phyloP scores from a whole-genome alignment of 495 filamentous ascomycete genomes.

The Aspergillus taichungensis region DNA sequence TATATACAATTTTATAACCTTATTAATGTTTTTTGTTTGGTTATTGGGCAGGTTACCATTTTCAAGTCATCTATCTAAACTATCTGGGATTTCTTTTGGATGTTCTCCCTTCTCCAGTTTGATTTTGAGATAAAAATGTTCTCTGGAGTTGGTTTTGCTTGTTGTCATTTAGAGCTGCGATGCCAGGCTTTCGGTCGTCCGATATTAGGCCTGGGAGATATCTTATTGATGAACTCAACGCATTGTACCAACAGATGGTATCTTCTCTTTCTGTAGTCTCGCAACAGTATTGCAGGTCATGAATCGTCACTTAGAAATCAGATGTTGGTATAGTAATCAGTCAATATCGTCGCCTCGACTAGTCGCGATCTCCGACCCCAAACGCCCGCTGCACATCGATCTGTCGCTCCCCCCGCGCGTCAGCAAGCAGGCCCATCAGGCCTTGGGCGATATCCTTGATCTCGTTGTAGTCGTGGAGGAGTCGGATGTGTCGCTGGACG shows the following conservation, averaged over 20 bases:
- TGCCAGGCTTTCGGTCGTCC: too few relatives aligned
- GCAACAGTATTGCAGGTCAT: too few relatives aligned
- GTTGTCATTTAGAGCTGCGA: too few relatives aligned
- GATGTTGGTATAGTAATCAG: not conserved
- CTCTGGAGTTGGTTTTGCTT: too few relatives aligned
- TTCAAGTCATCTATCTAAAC: not conserved
- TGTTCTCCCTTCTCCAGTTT: not conserved
- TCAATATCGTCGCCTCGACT: conserved; percentile 5
- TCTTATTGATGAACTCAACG: too few relatives aligned
- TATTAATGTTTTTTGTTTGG: too few relatives aligned
- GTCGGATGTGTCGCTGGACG: conserved; percentile 56
- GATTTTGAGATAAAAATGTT: too few relatives aligned
- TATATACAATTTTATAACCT: too few relatives aligned
- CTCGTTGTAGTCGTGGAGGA: conserved; percentile 72
- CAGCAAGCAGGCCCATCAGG: conserved; percentile 65
- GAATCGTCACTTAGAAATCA: not conserved
- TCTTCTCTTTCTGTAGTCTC: not conserved
- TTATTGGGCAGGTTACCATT: too few relatives aligned
- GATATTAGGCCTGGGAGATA: too few relatives aligned
- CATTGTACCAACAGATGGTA: not conserved
- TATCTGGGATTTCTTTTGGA: not conserved
- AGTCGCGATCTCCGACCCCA: conserved; percentile 33
- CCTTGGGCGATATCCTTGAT: conserved; percentile 67
- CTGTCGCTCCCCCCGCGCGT: conserved; percentile 54
- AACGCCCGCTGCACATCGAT: conserved; percentile 55